Base-by-base conservation (phyloP, 225 moss, liverwort and hornwort genomes). In the Pleurozium schreberi region DNA sequence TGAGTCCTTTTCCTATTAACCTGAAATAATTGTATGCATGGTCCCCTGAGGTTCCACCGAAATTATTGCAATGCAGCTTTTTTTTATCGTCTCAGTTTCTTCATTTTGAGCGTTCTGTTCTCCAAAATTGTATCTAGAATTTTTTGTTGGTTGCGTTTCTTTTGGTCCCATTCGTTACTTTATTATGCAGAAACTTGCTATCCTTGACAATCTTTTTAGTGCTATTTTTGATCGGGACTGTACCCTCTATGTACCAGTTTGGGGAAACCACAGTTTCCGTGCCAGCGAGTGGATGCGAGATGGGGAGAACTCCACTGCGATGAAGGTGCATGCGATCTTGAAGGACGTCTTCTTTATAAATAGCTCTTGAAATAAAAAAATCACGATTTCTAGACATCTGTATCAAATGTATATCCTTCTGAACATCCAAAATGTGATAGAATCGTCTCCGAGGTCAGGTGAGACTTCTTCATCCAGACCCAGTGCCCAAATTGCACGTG, bases 281-380 rank as follows among this genome's bases (percentile, higher is more conserved):
- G 99, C 90, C 92, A 95, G 87, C 95, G 94, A 59, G 96, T 97
- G 81, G 96, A 96, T 90, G 93, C 95, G 67, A 94, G 99, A 91
- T 97, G 97, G 99, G 99, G 97, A 87, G 94, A 93, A 77, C 90
- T 97, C 38, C 94, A 96, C 71, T 99, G 99, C 73, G 91, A 97
- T 86, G 96, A 96, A 88, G 96, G 97, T 74, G 97, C 95, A 73
- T 99, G 99, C 88, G 96, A 97, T 84, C 95, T 99, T 42, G 96
- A 96, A 80, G 99, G 96, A 84, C 96, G 94, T 73, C 75, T 93
- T 49, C 71, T 86, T 62, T 91, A 93, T 49, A 92, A 90, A 82
- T 94, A 94, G 91, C 62, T 84, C 20, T 75, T 86, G 63, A 8
- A 77, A 45, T 25, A 43, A 52, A 79, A n/a, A 50, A 57, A 28